Evolutionary conservation across 139 green algal genomes (phyloP).

Genomic region (Closterium sp.): DNA sequence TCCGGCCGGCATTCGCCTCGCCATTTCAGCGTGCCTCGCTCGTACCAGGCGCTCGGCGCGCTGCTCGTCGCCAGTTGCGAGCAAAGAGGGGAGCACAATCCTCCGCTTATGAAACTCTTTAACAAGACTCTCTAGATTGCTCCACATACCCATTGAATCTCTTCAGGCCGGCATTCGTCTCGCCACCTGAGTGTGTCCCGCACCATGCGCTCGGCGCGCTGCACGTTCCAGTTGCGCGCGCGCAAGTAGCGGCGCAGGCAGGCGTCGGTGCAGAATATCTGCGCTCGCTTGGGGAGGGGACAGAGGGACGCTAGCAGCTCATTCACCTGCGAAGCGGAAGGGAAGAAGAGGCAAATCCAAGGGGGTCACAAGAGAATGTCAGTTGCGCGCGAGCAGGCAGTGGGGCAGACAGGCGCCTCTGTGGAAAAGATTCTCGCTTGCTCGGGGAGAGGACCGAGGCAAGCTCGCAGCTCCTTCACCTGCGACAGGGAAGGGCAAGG

Average conservation of each 20-base stretch:
- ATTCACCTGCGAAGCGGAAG: constrained; percentile 21
- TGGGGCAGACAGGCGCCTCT: no score
- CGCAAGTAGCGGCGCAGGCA: constrained; percentile 53
- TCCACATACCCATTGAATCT: constrained; percentile 48
- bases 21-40: no score
- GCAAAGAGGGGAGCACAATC: no score
- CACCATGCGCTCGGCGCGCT: constrained; percentile 59
- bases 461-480: background rate
- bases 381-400: no score
- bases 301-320: constrained; percentile 20
- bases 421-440: no score
- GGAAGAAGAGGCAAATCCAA: background rate
- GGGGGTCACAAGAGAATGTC: no score
- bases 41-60: no score
- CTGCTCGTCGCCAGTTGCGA: no score
- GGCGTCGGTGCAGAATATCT: constrained; percentile 31
- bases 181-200: constrained; percentile 55
- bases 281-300: constrained; percentile 5
- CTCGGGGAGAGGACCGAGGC: background rate
- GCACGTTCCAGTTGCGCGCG: constrained; percentile 57
- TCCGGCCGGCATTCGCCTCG: no score
- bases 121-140: no score
- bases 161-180: constrained; percentile 39
- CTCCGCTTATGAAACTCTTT: no score
- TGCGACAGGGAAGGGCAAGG: no score